These are phyloP conservation scores for Dichotomocladium elegans DNA, from an alignment of 371 early-diverging fungal genomes.

Conservation along the genomic window DNA sequence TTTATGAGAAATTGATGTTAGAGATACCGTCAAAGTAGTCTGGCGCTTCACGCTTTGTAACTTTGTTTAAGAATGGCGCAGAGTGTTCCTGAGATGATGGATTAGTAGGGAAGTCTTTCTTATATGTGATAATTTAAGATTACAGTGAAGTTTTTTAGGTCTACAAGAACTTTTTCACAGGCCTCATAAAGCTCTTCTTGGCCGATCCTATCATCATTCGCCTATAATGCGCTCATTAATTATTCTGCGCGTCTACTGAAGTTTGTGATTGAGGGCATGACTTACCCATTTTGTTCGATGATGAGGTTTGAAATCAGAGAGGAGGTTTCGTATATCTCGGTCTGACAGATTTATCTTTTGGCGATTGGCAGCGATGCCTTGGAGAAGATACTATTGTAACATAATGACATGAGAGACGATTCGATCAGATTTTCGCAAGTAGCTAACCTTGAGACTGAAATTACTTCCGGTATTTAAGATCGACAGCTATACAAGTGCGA, in stretches of 20 bases:
- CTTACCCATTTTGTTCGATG: constrained; percentile 86
- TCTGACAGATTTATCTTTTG: constrained; percentile 62
- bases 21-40: constrained; percentile 82
- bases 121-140: background rate
- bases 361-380: constrained; percentile 72
- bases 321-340: constrained; percentile 68
- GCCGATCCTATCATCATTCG: constrained; percentile 81
- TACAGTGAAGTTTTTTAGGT: constrained; percentile 76
- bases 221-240: constrained; percentile 27
- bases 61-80: constrained; percentile 86
- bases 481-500: constrained; percentile 22
- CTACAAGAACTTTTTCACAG: constrained; percentile 79
- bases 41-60: constrained; percentile 91
- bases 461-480: constrained; percentile 49
- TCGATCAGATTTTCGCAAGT: too few relatives aligned
- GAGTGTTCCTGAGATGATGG: constrained; percentile 72
- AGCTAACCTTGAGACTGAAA: constrained; percentile 57
- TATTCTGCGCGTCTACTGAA: too few relatives aligned
- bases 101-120: background rate
- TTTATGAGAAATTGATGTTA: background rate
- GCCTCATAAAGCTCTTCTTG: constrained; percentile 92
- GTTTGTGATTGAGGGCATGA: too few relatives aligned
- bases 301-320: constrained; percentile 83
- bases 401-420: too few relatives aligned
- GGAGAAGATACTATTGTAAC: constrained; percentile 64